These are phyloP conservation scores for Porcisia hertigi DNA, from an alignment of 208 protist species.

Conservation along the genomic window DNA sequence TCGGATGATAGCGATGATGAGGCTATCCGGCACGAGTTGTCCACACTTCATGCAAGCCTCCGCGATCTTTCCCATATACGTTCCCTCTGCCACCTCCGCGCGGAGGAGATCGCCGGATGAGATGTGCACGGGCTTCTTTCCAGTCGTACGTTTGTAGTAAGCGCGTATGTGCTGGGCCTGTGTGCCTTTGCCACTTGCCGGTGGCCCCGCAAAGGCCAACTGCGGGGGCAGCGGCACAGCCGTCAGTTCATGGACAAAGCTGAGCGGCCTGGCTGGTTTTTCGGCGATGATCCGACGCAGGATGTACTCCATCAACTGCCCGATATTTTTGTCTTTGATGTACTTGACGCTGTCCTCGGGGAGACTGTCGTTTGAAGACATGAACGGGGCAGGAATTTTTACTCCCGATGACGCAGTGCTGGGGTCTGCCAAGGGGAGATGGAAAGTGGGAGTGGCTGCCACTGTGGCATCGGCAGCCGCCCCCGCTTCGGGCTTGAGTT, in stretches of 20 bases:
- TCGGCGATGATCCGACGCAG: conserved; percentile 67
- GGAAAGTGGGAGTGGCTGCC: not conserved
- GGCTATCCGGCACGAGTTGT: conserved; percentile 74
- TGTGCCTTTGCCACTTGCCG: conserved; percentile 80
- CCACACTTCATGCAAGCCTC: conserved; percentile 65
- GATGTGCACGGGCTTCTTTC: conserved; percentile 69
- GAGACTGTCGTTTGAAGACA: conserved; percentile 36
- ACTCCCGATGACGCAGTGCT: not conserved
- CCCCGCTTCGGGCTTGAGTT: not conserved
- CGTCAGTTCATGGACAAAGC: conserved; percentile 69
- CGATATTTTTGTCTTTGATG: conserved; percentile 74
- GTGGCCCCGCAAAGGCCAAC: conserved; percentile 82
- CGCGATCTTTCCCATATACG: conserved; percentile 59
- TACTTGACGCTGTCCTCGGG: conserved; percentile 72
- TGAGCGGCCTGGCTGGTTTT: conserved; percentile 59
- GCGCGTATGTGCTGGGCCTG: conserved; percentile 63
- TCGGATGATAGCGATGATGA: conserved; percentile 69
- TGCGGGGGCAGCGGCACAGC: conserved; percentile 51
- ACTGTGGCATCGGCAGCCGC: not conserved
- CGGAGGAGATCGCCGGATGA: conserved; percentile 87
- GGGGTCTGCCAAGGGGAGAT: not conserved
- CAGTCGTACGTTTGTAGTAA: conserved; percentile 46
- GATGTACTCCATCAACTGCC: conserved; percentile 85
- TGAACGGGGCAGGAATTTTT: conserved; percentile 11
- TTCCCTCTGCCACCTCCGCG: conserved; percentile 55